These are phyloP conservation scores for Tuber melanosporum DNA, from an alignment of 495 filamentous ascomycete species.

Conservation along the genomic window DNA sequence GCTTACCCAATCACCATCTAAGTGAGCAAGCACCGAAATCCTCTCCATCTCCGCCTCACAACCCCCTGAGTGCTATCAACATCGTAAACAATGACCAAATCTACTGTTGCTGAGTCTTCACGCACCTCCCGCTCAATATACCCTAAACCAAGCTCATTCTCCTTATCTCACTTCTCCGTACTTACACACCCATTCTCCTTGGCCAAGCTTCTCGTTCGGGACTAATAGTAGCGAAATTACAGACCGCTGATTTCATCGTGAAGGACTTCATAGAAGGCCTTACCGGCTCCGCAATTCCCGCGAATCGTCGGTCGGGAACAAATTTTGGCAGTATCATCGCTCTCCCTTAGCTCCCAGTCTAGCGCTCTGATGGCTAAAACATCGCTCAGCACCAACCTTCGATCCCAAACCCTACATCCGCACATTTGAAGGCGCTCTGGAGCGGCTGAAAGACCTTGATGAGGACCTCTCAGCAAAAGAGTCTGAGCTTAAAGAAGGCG, in stretches of 20 bases:
- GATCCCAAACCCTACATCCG: constrained; percentile 96
- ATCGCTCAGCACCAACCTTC: constrained; percentile 52
- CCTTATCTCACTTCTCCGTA: constrained; percentile 61
- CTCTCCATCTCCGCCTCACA: background rate
- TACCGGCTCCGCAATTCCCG: constrained; percentile 70
- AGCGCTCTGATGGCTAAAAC: background rate
- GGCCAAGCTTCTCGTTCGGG: background rate
- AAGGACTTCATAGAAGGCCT: constrained; percentile 94
- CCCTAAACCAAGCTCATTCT: constrained; percentile 58
- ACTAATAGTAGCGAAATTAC: constrained; percentile 5
- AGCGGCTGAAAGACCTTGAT: constrained; percentile 69
- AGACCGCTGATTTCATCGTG: constrained; percentile 84
- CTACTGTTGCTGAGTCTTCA: background rate
- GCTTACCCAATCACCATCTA: no score
- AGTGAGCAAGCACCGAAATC: background rate
- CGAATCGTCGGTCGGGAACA: constrained; percentile 62
- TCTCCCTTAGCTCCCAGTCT: background rate
- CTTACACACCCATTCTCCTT: background rate
- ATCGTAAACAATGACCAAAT: background rate
- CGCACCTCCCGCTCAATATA: constrained; percentile 50
- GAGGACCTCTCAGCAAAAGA: constrained; percentile 80
- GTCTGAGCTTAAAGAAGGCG: constrained; percentile 80
- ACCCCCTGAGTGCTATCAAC: no score
- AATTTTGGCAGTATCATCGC: constrained; percentile 1
- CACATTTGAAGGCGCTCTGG: constrained; percentile 79